Evolutionary conservation across 352 stramenopile species (phyloP), one percentile per base, ranked within the genome.

Genomic region (Phytophthora ramorum): DNA sequence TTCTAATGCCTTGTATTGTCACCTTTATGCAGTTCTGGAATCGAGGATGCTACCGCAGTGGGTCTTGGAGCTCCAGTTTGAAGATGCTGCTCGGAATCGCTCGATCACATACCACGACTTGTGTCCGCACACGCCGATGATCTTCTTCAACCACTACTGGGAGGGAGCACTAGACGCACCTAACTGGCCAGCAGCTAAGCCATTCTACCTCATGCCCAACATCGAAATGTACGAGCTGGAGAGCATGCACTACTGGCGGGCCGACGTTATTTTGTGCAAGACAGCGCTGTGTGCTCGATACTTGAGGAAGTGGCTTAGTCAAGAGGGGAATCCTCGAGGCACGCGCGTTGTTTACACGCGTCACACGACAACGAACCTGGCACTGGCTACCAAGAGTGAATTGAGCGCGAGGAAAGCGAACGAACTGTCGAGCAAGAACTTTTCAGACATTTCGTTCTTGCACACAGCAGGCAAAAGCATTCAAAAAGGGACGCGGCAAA

Each of bases 101-200:
- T 74, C 20, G 3, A 46, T 79, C 12, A 72, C 73, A 35, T 84
- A 84, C 51, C 60, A 79, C 46, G 76, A 84, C 12, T 46, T 84
- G n/a, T 84, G 76, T 30, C 76, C 76, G 28, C 49, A 56, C 10
- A 81, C 71, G 26, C 65, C 72, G 0, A 37, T 84, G 35, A 19
- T 84, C 14, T 56, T 84, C 32, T 75, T 81, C 41, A 84, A 81
- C 35, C 71, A 83, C 57, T 81, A 81, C 50, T 81, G 73, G 72
- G 57, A 80, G 26, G 60, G 52, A 14, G 7, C 81, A 6, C 46
- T 38, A 0, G 40, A 53, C 0, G 40, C 54, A 0, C 20, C 66
- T 7, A 17, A 53, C 5, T 84, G 67, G 49, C 75, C 75, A 5
- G 49, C 24, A 34, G 34, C 17, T 20, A 84, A 81, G 38, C 62